These are phyloP conservation scores for Talaromyces liani DNA, from an alignment of 495 filamentous ascomycete species.

Conservation along the genomic window DNA sequence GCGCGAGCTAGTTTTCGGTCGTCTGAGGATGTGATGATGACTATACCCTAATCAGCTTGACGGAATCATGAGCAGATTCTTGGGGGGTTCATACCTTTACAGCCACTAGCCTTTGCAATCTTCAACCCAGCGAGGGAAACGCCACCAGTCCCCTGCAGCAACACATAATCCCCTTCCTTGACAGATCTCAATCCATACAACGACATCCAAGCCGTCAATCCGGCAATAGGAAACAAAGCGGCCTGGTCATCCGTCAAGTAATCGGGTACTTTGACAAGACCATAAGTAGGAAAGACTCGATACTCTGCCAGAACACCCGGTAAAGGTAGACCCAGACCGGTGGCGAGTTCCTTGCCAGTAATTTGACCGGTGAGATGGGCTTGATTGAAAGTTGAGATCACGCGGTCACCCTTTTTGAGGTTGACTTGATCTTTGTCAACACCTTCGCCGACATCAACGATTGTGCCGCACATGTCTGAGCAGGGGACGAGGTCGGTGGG, in stretches of 20 bases:
- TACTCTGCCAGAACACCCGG: constrained; percentile 66
- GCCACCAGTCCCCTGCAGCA: constrained; percentile 76
- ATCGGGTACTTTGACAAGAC: constrained; percentile 54
- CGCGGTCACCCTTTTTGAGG: constrained; percentile 55
- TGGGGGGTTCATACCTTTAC: constrained; percentile 33
- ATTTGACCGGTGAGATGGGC: constrained; percentile 58
- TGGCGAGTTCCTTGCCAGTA: constrained; percentile 30
- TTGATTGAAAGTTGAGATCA: constrained; percentile 71
- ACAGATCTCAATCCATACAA: constrained; percentile 58
- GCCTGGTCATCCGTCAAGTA: constrained; percentile 59
- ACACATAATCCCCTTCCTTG: constrained; percentile 55
- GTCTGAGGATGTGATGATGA: constrained; percentile 71
- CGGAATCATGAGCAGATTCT: background rate
- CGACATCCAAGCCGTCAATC: constrained; percentile 73
- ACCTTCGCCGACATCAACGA: constrained; percentile 55
- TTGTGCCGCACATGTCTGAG: constrained; percentile 69
- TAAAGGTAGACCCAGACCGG: constrained; percentile 57
- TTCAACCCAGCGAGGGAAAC: constrained; percentile 70
- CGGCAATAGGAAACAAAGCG: constrained; percentile 61
- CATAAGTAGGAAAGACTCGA: constrained; percentile 57
- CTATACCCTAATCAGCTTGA: constrained; percentile 16
- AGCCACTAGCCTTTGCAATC: constrained; percentile 76
- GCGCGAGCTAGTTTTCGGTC: constrained; percentile 55
- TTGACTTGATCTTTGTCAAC: constrained; percentile 39
- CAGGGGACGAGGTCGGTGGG: constrained; percentile 52